phyloP scores from a whole-genome alignment of 2,329 filamentous ascomycete species.

The Colletotrichum sp. region DNA sequence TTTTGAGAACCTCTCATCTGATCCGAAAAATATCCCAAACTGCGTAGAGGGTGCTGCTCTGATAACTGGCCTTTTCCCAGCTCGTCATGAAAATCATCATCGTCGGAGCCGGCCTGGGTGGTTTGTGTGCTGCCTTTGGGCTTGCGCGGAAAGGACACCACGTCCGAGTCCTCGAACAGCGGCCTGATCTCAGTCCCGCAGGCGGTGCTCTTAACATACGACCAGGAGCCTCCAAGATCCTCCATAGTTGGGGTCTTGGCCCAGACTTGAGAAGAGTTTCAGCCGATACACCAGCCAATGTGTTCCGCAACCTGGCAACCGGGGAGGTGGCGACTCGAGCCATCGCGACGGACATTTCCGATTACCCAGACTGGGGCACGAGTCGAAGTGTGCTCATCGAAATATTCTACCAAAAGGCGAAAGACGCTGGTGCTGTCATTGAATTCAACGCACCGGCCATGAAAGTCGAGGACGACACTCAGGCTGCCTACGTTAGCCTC shows the following conservation, averaged over 20 bases:
- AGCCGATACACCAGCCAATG: neutral
- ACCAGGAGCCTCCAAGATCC: constrained; percentile 21
- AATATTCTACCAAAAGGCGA: constrained; percentile 1
- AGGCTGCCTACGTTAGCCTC: neutral
- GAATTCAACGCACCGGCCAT: neutral
- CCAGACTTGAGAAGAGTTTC: neutral
- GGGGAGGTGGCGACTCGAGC: constrained; percentile 17
- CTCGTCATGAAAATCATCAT: constrained; percentile 27
- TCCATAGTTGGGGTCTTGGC: constrained; percentile 22
- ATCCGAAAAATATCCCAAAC: accelerated
- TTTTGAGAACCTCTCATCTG: neutral
- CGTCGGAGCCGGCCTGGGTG: constrained; percentile 25
- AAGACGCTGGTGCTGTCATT: neutral
- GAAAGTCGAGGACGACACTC: constrained; percentile 2
- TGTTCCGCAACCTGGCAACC: constrained; percentile 20
- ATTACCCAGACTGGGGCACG: constrained; percentile 23
- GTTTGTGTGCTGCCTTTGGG: constrained; percentile 24
- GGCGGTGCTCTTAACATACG: constrained; percentile 26
- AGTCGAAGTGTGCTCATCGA: constrained; percentile 20
- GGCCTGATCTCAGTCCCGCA: constrained; percentile 5
- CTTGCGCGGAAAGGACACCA: constrained; percentile 20
- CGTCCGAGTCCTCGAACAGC: constrained; percentile 24
- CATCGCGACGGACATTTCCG: constrained; percentile 13
- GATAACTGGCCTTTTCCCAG: too few species aligned
- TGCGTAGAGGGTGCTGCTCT: neutral